Evolutionary conservation across 352 stramenopile genomes (phyloP).

Genomic region (Globisporangium barbulae): DNA sequence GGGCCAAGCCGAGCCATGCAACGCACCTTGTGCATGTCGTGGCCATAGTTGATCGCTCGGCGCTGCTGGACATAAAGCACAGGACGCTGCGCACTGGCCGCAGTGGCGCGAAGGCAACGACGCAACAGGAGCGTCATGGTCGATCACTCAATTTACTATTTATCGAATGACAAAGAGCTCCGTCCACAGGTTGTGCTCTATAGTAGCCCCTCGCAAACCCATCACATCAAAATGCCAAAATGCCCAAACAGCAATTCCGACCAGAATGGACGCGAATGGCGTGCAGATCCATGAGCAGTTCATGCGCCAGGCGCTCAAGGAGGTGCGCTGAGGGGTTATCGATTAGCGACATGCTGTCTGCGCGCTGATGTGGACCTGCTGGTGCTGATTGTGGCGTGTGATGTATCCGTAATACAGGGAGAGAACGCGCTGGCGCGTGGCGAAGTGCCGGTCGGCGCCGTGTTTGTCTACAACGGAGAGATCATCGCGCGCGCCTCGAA

Average conservation of each 20-base stretch:
- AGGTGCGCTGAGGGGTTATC: constrained; percentile 26
- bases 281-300: constrained; percentile 44
- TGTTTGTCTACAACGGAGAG: constrained; percentile 81
- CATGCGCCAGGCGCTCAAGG: constrained; percentile 67
- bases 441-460: constrained; percentile 90
- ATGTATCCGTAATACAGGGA: constrained; percentile 36
- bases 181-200: not conserved
- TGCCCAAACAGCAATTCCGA: not conserved
- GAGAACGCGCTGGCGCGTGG: constrained; percentile 67
- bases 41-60: constrained; percentile 77
- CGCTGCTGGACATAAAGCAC: constrained; percentile 16
- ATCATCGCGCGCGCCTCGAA: constrained; percentile 86
- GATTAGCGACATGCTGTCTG: not conserved
- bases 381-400: not conserved
- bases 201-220: not conserved
- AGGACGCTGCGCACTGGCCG: constrained; percentile 5
- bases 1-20: not conserved
- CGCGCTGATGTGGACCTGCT: not conserved
- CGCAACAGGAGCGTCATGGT: constrained; percentile 2
- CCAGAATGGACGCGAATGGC: constrained; percentile 5
- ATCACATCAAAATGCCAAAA: not conserved
- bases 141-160: too few species aligned
- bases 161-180: not conserved
- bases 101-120: constrained; percentile 15
- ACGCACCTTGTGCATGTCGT: constrained; percentile 76